A percentile compares a stretch with the other conserved stretches of the same genome.
Evolutionary conservation across 192 early-diverging fungal species (phyloP).

Genomic region (Coemansia sp.): DNA sequence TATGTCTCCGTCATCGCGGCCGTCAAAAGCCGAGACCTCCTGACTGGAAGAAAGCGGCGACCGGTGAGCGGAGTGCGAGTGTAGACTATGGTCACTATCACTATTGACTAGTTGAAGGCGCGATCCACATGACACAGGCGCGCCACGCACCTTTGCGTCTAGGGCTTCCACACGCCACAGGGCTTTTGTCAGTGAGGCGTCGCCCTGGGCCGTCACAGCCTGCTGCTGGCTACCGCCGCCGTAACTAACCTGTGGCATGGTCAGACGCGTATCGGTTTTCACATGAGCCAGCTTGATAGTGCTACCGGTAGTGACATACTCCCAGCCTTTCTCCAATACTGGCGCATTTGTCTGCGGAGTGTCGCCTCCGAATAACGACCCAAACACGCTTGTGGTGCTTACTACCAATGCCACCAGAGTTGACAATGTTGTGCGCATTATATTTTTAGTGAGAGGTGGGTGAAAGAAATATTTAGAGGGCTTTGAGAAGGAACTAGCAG

Average conservation of each 20-base stretch:
- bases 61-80: conserved; percentile 42
- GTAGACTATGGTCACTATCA: conserved; percentile 42
- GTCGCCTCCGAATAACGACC: neutral
- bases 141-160: conserved; percentile 8
- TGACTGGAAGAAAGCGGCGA: conserved; percentile 48
- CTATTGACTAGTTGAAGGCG: conserved; percentile 41
- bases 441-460: neutral
- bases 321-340: conserved; percentile 35
- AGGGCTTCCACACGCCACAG: conserved; percentile 34
- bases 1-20: conserved; percentile 44
- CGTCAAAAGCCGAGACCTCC: conserved; percentile 53
- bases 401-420: neutral
- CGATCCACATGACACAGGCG: conserved; percentile 22
- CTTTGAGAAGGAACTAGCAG: too few relatives aligned
- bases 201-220: conserved; percentile 36
- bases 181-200: conserved; percentile 22
- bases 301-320: conserved; percentile 40
- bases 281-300: conserved; percentile 45
- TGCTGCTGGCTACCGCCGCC: conserved; percentile 55
- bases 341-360: neutral
- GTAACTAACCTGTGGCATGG: conserved; percentile 54
- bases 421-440: neutral
- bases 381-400: conserved; percentile 17
- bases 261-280: conserved; percentile 30
- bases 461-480: too few relatives aligned